phyloP scores from a whole-genome alignment of 164 flowering plant genomes.

The Berberis thunbergii region DNA sequence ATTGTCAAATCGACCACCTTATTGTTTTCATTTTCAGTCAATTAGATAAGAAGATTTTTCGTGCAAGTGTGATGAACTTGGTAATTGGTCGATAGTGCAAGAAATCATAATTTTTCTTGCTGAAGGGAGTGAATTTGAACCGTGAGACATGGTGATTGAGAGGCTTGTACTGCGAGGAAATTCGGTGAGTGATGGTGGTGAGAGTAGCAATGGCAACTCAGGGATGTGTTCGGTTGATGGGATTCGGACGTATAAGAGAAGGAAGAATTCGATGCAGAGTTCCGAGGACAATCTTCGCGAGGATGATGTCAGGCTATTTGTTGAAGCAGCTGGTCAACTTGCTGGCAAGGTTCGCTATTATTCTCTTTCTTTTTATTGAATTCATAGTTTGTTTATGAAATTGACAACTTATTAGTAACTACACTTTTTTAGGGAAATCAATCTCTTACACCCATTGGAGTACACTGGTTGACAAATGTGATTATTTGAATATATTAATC shows the following conservation, averaged over 20 bases:
- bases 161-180: background rate
- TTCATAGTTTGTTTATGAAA: background rate
- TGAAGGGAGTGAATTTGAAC: background rate
- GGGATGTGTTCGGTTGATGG: background rate
- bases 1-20: no score
- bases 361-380: background rate
- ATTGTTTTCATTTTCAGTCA: no score
- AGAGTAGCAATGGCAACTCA: background rate
- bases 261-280: constrained; percentile 4
- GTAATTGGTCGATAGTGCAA: background rate
- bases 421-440: no score
- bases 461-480: no score
- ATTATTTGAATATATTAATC: no score
- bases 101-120: constrained; percentile 6
- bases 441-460: no score
- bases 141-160: constrained; percentile 1
- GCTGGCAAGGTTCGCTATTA: constrained; percentile 1
- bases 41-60: background rate
- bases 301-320: background rate
- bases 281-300: constrained; percentile 4
- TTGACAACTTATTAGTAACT: background rate
- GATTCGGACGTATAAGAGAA: constrained; percentile 10
- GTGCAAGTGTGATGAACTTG: constrained; percentile 2
- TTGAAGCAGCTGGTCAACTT: constrained; percentile 1
- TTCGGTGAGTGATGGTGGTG: background rate